Evolutionary conservation across 129 eudicot genomes (phyloP), one percentile per base, ranked within the genome.

Genomic region (Ambrosia trifida): DNA sequence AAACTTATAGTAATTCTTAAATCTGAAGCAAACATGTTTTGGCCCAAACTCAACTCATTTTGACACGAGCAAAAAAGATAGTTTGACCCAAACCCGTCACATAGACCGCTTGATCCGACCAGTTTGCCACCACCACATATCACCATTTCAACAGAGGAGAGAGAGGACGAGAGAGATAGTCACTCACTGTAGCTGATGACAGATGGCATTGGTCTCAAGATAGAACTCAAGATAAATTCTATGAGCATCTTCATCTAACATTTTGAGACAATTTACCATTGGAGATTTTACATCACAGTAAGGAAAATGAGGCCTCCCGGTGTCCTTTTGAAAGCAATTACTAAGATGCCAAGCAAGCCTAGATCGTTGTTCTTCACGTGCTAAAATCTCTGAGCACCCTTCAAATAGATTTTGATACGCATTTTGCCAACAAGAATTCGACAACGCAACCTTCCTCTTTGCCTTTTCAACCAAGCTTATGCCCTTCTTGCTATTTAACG

Each of bases 321-420:
- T 47, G 44, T 67, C 72, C 60, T 68, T 68, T n/a, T 68, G 60
- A 47, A 14, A 68, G 50, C 60, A 68, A n/a, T 47, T 28, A 31
- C 54, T 28, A n/a, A 47, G 72, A 49, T 68, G 59, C 72, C 72
- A 68, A 4, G 72, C 72, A 0, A 68, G n/a, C 31, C 60, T 30
- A 3, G 28, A 68, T 31, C 46, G 60, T 31, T 68, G 59, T 47
- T 68, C 44, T 49, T 68, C 72, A 49, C 10, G 3, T 16, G 72
- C 72, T 68, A 28, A 31, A 66, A 66, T 44, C 49, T 66, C 70
- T 3, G 41, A 19, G 54, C 70, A 66, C 11, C 20, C 53, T 31
- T 35, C 60, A 7, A 47, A 68, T 31, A 68, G 43, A 24, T 68
- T 49, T 30, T 28, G 28, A 47, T 68, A 68, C 7, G 60, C 72